phyloP scores from a whole-genome alignment of 306 rosid species.

The Arachis stenosperma region DNA sequence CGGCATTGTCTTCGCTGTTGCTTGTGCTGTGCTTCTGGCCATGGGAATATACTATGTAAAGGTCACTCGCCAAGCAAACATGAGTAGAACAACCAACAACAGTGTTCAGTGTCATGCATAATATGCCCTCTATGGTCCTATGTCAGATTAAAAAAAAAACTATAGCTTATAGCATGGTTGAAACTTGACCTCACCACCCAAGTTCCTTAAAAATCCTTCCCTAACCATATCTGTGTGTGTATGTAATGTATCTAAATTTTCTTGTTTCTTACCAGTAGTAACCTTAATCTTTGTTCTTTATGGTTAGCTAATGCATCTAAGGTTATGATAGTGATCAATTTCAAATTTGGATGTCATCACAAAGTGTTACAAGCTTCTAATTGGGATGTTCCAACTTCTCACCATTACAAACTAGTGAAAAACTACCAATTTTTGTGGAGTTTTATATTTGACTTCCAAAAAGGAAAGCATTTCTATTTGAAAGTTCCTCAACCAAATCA shows the following conservation, averaged over 20 bases:
- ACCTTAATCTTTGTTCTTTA: conserved; percentile 20
- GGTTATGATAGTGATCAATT: conserved; percentile 26
- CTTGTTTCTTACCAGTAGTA: conserved; percentile 22
- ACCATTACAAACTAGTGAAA: background rate
- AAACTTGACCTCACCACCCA: background rate
- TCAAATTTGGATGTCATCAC: conserved; percentile 26
- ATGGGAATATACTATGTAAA: conserved; percentile 65
- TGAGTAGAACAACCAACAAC: conserved; percentile 49
- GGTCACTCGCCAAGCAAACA: conserved; percentile 58
- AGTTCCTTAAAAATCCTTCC: conserved; percentile 5
- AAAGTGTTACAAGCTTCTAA: background rate
- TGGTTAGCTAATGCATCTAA: conserved; percentile 33
- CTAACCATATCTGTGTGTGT: conserved; percentile 1
- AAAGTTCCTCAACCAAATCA: conserved; percentile 14
- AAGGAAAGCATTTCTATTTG: conserved; percentile 4
- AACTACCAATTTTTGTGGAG: background rate
- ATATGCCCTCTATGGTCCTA: conserved; percentile 14
- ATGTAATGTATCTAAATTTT: conserved; percentile 18
- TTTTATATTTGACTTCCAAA: background rate
- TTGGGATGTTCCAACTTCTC: background rate
- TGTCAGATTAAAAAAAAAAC: background rate
- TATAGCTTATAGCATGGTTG: conserved; percentile 8
- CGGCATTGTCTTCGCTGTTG: conserved; percentile 60
- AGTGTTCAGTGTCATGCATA: conserved; percentile 57
- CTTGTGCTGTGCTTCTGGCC: conserved; percentile 56